Percentiles rank a stretch among this genome's conserved stretches.
Conservation (phyloP, 441 rosid species). For the Syzygium syzygioides region DNA sequence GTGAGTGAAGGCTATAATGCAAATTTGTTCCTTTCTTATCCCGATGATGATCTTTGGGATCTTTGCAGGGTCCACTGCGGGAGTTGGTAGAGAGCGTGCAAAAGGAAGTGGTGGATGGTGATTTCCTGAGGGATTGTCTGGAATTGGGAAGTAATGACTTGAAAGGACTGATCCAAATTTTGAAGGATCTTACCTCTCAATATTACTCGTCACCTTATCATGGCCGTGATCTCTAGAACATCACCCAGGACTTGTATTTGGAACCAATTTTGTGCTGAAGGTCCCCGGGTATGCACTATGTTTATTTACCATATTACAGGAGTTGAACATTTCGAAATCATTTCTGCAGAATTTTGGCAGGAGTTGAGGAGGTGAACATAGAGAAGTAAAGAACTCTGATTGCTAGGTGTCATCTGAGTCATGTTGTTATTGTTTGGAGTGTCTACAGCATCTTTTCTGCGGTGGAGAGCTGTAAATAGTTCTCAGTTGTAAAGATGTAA, state of each 20-base stretch:
- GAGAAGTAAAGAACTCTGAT: background rate
- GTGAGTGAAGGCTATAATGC: background rate
- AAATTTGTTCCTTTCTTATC: background rate
- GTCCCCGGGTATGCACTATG: background rate
- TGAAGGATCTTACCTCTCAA: conserved; percentile 41
- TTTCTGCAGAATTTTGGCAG: background rate
- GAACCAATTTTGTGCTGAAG: background rate
- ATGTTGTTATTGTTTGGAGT: background rate
- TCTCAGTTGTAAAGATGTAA: background rate
- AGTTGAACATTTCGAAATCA: background rate
- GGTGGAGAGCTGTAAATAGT: background rate
- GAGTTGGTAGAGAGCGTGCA: conserved; percentile 47
- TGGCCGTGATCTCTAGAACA: background rate
- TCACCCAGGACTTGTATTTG: background rate
- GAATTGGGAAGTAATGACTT: conserved; percentile 56
- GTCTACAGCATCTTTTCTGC: background rate
- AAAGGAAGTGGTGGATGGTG: conserved; percentile 60
- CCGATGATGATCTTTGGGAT: background rate
- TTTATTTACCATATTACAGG: background rate
- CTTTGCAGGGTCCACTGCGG: conserved; percentile 55
- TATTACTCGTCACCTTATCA: conserved; percentile 21
- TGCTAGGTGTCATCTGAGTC: background rate
- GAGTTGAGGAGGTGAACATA: background rate
- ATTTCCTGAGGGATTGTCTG: conserved; percentile 59
- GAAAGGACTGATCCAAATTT: conserved; percentile 52